Evolutionary conservation across 2,329 filamentous ascomycete genomes (phyloP), one percentile per base, ranked within the genome.

Genomic region (Sporothrix brunneoviolacea): DNA sequence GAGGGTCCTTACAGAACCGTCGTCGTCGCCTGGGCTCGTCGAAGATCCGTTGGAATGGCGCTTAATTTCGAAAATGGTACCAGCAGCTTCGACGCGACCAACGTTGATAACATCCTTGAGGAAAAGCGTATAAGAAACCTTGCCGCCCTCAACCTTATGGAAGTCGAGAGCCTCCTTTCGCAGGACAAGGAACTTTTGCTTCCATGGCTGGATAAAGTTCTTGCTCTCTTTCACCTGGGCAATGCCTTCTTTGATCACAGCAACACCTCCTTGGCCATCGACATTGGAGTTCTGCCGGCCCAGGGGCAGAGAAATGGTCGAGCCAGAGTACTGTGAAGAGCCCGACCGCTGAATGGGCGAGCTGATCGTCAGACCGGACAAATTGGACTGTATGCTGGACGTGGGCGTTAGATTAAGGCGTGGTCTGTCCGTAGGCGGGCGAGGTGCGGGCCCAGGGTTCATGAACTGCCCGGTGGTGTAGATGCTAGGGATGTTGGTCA

Each of bases 111-210:
- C 88, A 61, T 95, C 90, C 58, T 87, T 86, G 45, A 98, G 76
- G 54, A 83, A 81, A 58, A 97, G 84, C 21, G 88, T 86, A 65
- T 91, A 85, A n/a, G 88, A 83, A 44, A 93, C 78, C 68, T 95
- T 95, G 59, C 88, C 84, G 51, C 85, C 87, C 64, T 94, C 88
- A 55, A 82, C 86, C 73, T 97, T 98, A 72, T 95, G 82, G 62
- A 98, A 96, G 63, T 96, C 93, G 37, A 98, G 79, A 53, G 89
- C 86, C 63, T 91, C 91, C 67, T 97, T 94, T 64, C 91, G 85
- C 57, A 98, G 74, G 54, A 97, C 88, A 51, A 98, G 75, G 67
- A 87, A 96, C 64, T 91, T 89, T 66, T 93, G 86, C 64, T 91
- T 93, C 91, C 88, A 94, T 2, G 78, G 77, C 62, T 84, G 83